Evolutionary conservation across 148 eudicot genomes (phyloP).

Genomic region (Chenopodium berlandieri): DNA sequence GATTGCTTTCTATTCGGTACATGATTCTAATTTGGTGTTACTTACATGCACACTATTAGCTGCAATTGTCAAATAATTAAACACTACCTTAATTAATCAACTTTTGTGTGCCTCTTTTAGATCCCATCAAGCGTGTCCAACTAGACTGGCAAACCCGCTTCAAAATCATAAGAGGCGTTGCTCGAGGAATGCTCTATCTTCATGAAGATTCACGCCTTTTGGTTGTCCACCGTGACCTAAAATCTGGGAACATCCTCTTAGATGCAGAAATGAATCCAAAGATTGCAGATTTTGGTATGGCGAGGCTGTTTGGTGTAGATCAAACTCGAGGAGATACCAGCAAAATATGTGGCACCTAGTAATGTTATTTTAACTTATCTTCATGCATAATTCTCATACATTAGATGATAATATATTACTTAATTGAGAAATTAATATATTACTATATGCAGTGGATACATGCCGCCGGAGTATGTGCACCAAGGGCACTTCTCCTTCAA

Average conservation of each 20-base stretch:
- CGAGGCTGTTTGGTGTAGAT: conserved; percentile 44
- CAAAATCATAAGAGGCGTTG: conserved; percentile 55
- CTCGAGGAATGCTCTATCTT: conserved; percentile 51
- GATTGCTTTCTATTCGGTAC: conserved; percentile 44
- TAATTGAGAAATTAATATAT: too few relatives aligned
- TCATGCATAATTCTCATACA: too few relatives aligned
- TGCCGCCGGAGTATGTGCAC: conserved; percentile 46
- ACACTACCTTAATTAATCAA: too few relatives aligned
- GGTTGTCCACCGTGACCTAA: conserved; percentile 60
- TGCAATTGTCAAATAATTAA: too few relatives aligned
- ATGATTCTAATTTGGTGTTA: background rate
- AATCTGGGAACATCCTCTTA: conserved; percentile 42
- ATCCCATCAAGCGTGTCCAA: conserved; percentile 30
- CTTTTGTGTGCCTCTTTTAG: conserved; percentile 25
- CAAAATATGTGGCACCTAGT: conserved; percentile 58
- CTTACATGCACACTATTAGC: background rate
- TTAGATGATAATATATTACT: too few relatives aligned
- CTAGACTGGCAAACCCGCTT: conserved; percentile 51
- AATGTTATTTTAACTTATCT: conserved; percentile 19
- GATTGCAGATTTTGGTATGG: conserved; percentile 61
- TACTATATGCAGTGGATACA: conserved; percentile 59
- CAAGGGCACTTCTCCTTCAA: conserved; percentile 45
- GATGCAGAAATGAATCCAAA: conserved; percentile 21
- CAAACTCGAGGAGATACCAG: conserved; percentile 46
- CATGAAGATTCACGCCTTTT: conserved; percentile 59